phyloP scores from a whole-genome alignment of 768 basidiomycete species.

The Auriscalpium microsporum region DNA sequence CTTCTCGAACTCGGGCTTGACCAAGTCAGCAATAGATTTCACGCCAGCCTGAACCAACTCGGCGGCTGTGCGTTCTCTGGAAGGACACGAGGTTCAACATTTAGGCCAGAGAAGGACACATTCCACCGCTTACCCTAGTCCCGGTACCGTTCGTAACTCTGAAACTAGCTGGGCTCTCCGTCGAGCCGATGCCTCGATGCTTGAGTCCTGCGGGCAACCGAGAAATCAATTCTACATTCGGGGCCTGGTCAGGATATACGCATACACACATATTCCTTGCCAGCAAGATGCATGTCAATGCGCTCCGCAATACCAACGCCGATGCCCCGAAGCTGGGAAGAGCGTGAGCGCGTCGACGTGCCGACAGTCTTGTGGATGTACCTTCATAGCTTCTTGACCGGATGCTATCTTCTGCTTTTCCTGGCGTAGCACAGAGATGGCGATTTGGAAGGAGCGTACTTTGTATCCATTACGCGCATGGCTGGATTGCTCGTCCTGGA shows the following conservation, averaged over 20 bases:
- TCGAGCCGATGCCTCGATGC: slow-evolving; percentile 18
- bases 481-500: slow-evolving; percentile 11
- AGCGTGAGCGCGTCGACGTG: background rate
- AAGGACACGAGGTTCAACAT: background rate
- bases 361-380: background rate
- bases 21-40: slow-evolving; percentile 33
- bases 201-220: slow-evolving; percentile 4
- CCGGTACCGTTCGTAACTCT: slow-evolving; percentile 31
- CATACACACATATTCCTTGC: slow-evolving; percentile 13
- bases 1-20: slow-evolving; percentile 24
- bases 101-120: background rate
- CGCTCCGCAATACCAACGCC: slow-evolving; percentile 13
- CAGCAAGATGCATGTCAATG: slow-evolving; percentile 13
- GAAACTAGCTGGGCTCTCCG: slow-evolving; percentile 21
- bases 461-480: slow-evolving; percentile 14
- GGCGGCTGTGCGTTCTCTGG: slow-evolving; percentile 25
- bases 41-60: slow-evolving; percentile 47
- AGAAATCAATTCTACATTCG: background rate
- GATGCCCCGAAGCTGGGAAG: slow-evolving; percentile 10
- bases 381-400: slow-evolving; percentile 12
- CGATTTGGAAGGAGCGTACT: slow-evolving; percentile 13
- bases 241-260: background rate
- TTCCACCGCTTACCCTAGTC: slow-evolving; percentile 36
- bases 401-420: slow-evolving; percentile 5
- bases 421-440: slow-evolving; percentile 6